phyloP scores from a whole-genome alignment of 2,329 filamentous ascomycete genomes.

The Allantophomopsis lycopodina region DNA sequence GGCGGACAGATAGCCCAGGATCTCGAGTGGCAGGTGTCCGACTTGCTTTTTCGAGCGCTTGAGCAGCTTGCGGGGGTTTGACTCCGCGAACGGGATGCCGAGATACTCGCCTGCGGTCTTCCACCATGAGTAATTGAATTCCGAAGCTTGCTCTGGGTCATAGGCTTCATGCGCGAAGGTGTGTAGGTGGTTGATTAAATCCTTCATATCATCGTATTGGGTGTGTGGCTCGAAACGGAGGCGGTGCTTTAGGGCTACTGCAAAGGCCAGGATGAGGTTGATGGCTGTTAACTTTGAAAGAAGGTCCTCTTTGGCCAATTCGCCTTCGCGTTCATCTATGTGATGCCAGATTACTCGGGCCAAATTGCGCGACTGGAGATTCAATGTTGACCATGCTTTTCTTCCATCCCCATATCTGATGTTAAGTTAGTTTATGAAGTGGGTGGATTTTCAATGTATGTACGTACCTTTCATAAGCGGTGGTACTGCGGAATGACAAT shows the following conservation, averaged over 20 bases:
- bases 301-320: slow-evolving; percentile 48
- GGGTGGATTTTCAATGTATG: not conserved
- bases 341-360: slow-evolving; percentile 79
- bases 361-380: slow-evolving; percentile 49
- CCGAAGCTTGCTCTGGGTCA: slow-evolving; percentile 23
- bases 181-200: slow-evolving; percentile 57
- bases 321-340: slow-evolving; percentile 41
- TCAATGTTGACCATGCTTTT: slow-evolving; percentile 47
- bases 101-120: slow-evolving; percentile 60
- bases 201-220: slow-evolving; percentile 59
- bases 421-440: slow-evolving; percentile 2
- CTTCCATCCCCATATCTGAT: slow-evolving; percentile 43
- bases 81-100: slow-evolving; percentile 61
- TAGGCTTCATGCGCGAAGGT: slow-evolving; percentile 52
- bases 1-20: slow-evolving; percentile 54
- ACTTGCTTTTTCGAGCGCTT: slow-evolving; percentile 61
- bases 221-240: slow-evolving; percentile 74
- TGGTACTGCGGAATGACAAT: slow-evolving; percentile 65
- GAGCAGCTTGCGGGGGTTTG: slow-evolving; percentile 65
- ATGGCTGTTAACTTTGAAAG: slow-evolving; percentile 53
- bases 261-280: slow-evolving; percentile 66
- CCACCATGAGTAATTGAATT: slow-evolving; percentile 22
- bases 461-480: slow-evolving; percentile 53
- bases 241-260: slow-evolving; percentile 68
- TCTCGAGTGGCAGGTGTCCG: slow-evolving; percentile 74